phyloP scores from a whole-genome alignment of 2,329 filamentous ascomycete species.

The Fusarium coffeatum region DNA sequence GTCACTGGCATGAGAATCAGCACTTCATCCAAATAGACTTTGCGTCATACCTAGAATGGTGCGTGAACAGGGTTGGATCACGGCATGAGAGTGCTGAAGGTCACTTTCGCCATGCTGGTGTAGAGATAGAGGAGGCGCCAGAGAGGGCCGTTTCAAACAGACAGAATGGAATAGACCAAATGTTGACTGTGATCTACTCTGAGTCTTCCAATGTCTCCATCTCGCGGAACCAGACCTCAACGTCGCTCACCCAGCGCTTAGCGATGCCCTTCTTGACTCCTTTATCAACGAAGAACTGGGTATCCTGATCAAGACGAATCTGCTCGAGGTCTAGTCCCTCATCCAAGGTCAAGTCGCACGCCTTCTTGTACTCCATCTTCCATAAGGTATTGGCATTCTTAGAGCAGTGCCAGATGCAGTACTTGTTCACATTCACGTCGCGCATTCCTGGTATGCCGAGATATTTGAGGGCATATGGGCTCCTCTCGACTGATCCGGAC shows the following conservation, averaged over 20 bases:
- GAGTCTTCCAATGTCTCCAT: neutral
- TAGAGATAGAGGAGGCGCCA: slow-evolving; percentile 1
- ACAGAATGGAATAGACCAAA: neutral
- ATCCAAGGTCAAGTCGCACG: neutral
- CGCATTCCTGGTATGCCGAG: slow-evolving; percentile 5
- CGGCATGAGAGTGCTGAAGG: slow-evolving; percentile 14
- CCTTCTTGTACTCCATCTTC: slow-evolving; percentile 12
- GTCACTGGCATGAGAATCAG: slow-evolving; percentile 28
- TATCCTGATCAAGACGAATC: slow-evolving; percentile 6
- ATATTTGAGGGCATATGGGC: neutral
- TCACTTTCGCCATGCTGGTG: slow-evolving; percentile 21
- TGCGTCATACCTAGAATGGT: slow-evolving; percentile 33
- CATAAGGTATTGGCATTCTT: slow-evolving; percentile 3
- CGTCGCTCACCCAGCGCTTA: slow-evolving; percentile 12
- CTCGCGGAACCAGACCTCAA: slow-evolving; percentile 11
- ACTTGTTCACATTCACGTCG: slow-evolving; percentile 5
- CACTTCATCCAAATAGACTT: slow-evolving; percentile 35
- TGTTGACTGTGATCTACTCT: neutral
- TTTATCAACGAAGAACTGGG: slow-evolving; percentile 3
- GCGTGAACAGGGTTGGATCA: slow-evolving; percentile 34
- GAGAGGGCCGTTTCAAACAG: neutral
- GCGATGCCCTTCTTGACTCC: slow-evolving; percentile 13
- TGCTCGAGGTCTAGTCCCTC: slow-evolving; percentile 9
- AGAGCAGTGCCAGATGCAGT: slow-evolving; percentile 9
- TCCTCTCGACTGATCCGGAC: neutral